Base-by-base conservation (phyloP, 176 grass and related monocot species). In the Pontederia crassipes region DNA sequence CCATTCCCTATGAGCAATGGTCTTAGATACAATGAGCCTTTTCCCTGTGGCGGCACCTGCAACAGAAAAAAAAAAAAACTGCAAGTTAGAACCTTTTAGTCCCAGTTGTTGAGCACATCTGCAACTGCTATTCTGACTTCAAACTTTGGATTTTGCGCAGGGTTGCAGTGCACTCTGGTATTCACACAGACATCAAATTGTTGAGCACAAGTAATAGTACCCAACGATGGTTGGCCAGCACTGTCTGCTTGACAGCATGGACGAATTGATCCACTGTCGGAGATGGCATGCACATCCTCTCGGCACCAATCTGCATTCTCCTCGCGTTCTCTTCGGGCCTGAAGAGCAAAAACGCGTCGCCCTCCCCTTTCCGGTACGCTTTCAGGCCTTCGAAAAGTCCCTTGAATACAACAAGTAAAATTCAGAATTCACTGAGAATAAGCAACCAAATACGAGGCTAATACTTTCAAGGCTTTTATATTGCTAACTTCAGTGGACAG, bases 321-420 rank as follows among this genome's bases (percentile, higher is more conserved):
- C 65, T 32, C 2, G 87, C 93, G 79, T 97, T 97, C 78, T 97
- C 93, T 55, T 91, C 57, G 0, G 93, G 93, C 13, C 87, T 83
- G 81, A 97, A 91, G 50, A 97, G 86, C 58, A 91, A 59, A 74
- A 97, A 73, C 28, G 80, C 74, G 2, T 77, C 87, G 52, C 88
- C 81, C 32, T 64, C 62, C 18, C 52, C 3, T 73, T 60, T 91
- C 74, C 79, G 85, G 68, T 91, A 91, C 3, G 93, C 84, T 58
- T 97, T 97, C 29, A 91, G 17, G 74, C 93, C 93, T 74, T 91
- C 93, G 59, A 97, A 97, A 28, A 97, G 71, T 52, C 87, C 87
- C 93, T 97, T 18, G 12, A 77, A 69, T 11, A 28, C 49, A 49
- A 49, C 11, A 65, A 8, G 2, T 1, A 15, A 27, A 66, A 24